Evolutionary conservation across 352 stramenopile species (phyloP), one percentile per base, ranked within the genome.

Genomic region (Paralagenidium karlingii): DNA sequence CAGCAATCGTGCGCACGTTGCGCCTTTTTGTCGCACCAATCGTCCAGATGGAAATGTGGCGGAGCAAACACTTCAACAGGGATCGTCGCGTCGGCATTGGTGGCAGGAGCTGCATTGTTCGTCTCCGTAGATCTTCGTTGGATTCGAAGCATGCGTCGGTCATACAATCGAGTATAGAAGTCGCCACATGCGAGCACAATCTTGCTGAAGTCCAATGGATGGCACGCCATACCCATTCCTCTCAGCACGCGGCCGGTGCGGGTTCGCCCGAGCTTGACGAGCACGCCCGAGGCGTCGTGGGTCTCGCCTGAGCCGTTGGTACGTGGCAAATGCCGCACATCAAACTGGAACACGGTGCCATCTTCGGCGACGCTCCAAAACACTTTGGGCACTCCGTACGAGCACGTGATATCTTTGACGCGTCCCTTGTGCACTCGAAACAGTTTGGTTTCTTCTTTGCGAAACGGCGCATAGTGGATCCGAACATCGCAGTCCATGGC

Each of bases 331-430:
- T 56, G 61, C 22, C 78, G 60, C 20, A 89, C 48, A 39, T 92
- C 78, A 52, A 89, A 92, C 40, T 89, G 75, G 46, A 67, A 85
- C 40, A 92, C 76, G 4, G 82, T 41, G 27, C 74, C 81, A 52
- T 94, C 82, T 51, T 94, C 82, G 2, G 62, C 77, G 32, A 73
- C 80, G 33, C 68, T 89, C 78, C 78, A 94, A 43, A 92, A 89
- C 13, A 89, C 57, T 42, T 82, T 70, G 8, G 75, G 75, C 8
- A 83, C 70, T 1, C 58, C 68, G 21, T 43, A 64, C 0, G 73
- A 84, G 13, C 41, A 69, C 10, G 59, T 67, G 30, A 93, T 80
- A 31, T 90, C 77, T 51, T 94, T 91, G 18, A 93, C 78, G 24
- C 80, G 71, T 12, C 74, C 70, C 12, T 44, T 43, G 41, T 94